These are phyloP conservation scores for Geotrichum carabidarum DNA, from an alignment of 1,139 yeast species.

Conservation along the genomic window DNA sequence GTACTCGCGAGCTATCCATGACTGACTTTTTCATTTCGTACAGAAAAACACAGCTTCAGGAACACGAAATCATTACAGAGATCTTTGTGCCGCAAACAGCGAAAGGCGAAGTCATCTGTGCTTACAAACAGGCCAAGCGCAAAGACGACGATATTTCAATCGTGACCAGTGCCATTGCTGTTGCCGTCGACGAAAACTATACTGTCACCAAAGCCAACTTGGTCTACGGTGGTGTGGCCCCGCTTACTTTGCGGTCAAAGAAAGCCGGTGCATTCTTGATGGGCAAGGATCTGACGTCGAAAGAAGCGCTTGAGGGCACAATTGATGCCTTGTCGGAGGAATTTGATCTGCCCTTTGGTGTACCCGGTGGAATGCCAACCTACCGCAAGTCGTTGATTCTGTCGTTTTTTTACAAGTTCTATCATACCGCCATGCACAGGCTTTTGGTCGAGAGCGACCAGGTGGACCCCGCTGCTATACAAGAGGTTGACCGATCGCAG, in stretches of 20 bases:
- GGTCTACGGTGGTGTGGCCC: slow-evolving; percentile 47
- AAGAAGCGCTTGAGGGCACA: slow-evolving; percentile 31
- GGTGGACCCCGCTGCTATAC: slow-evolving; percentile 35
- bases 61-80: slow-evolving; percentile 36
- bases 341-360: slow-evolving; percentile 40
- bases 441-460: slow-evolving; percentile 13
- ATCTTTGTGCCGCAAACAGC: slow-evolving; percentile 41
- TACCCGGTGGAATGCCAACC: slow-evolving; percentile 48
- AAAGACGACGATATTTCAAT: slow-evolving; percentile 48
- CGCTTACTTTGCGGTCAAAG: slow-evolving; percentile 41
- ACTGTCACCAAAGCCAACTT: slow-evolving; percentile 34
- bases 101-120: slow-evolving; percentile 37
- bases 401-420: slow-evolving; percentile 44
- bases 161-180: slow-evolving; percentile 41
- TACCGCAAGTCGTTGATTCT: slow-evolving; percentile 42
- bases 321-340: slow-evolving; percentile 36
- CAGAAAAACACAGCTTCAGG: slow-evolving; percentile 40
- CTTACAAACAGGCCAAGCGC: slow-evolving; percentile 45
- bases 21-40: slow-evolving; percentile 43
- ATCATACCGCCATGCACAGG: slow-evolving; percentile 31
- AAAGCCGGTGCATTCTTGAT: slow-evolving; percentile 34
- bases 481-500: slow-evolving; percentile 36
- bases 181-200: slow-evolving; percentile 24
- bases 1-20: slow-evolving; percentile 34
- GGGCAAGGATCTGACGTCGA: slow-evolving; percentile 30